phyloP scores from a whole-genome alignment of 768 basidiomycete species.

The Podaxis mareebaensis region DNA sequence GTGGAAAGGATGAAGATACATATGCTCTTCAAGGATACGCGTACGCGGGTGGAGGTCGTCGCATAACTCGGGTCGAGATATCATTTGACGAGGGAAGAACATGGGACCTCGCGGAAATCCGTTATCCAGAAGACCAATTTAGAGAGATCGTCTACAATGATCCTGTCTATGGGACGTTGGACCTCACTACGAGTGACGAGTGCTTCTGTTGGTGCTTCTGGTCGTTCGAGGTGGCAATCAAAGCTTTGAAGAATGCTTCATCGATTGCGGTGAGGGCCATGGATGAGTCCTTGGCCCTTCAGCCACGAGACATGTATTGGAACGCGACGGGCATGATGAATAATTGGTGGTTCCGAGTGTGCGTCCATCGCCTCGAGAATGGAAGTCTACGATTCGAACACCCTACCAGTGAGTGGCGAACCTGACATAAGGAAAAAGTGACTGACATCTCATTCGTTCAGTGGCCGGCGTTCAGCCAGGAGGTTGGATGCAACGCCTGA shows the following conservation, averaged over 20 bases:
- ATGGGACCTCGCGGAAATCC: slow-evolving; percentile 44
- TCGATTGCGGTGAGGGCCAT: slow-evolving; percentile 24
- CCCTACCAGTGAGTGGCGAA: slow-evolving; percentile 38
- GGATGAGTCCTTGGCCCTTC: slow-evolving; percentile 52
- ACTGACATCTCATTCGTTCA: not conserved
- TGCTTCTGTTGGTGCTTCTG: slow-evolving; percentile 69
- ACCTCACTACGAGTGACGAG: slow-evolving; percentile 47
- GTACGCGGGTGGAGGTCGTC: slow-evolving; percentile 60
- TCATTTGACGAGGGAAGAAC: slow-evolving; percentile 52
- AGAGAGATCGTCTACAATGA: slow-evolving; percentile 36
- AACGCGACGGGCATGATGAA: slow-evolving; percentile 67
- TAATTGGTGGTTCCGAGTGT: slow-evolving; percentile 63
- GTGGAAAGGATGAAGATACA: slow-evolving; percentile 17
- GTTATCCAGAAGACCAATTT: slow-evolving; percentile 53
- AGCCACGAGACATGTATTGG: slow-evolving; percentile 60
- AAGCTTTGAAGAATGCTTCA: not conserved
- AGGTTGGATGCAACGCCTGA: slow-evolving; percentile 67
- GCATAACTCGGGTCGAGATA: slow-evolving; percentile 58
- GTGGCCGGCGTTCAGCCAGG: slow-evolving; percentile 44
- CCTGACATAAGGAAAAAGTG: too few relatives aligned
- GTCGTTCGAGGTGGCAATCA: slow-evolving; percentile 38
- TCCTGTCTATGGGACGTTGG: slow-evolving; percentile 48
- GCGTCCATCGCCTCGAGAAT: slow-evolving; percentile 36
- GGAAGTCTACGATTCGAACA: slow-evolving; percentile 53
- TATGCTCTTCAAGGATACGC: slow-evolving; percentile 59